Percentiles rank a stretch among this genome's conserved stretches.
Conservation (phyloP, 2,329 filamentous ascomycete genomes). For the Coniochaeta sp. region DNA sequence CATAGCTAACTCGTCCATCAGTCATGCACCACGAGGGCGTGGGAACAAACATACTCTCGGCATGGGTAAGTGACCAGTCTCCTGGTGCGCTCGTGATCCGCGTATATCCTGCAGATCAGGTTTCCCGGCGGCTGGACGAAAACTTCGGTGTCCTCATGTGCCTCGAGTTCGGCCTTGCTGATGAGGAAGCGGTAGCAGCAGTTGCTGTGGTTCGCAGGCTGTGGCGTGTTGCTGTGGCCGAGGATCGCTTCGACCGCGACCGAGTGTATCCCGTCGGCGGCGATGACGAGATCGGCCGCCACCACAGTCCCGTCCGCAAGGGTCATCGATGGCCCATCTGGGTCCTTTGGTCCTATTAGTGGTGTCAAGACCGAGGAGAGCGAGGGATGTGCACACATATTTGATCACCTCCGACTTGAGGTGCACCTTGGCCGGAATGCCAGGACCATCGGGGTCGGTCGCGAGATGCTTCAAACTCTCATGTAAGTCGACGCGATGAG, state of each 20-base stretch:
- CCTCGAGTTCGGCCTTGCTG: constrained; percentile 17
- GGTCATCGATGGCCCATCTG: constrained; percentile 11
- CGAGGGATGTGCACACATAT: constrained; percentile 12
- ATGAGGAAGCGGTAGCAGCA: constrained; percentile 28
- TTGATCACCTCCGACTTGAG: constrained; percentile 10
- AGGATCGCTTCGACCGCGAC: constrained; percentile 18
- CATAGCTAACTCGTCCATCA: background rate
- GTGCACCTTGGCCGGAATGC: background rate
- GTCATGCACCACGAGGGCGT: background rate
- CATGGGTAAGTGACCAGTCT: constrained; percentile 17
- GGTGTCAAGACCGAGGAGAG: background rate
- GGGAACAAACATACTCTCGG: constrained; percentile 12
- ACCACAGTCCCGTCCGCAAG: constrained; percentile 20
- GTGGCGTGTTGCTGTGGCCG: constrained; percentile 12
- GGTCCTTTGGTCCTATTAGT: background rate
- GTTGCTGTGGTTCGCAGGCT: constrained; percentile 14
- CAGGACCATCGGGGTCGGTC: background rate
- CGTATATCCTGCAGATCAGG: constrained; percentile 13
- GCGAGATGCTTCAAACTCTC: constrained; percentile 5
- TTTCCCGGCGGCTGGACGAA: constrained; percentile 19
- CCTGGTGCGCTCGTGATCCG: constrained; percentile 8
- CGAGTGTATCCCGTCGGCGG: constrained; percentile 28
- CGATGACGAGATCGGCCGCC: constrained; percentile 27
- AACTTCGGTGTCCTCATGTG: constrained; percentile 19
- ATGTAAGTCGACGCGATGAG: constrained; percentile 34